phyloP scores from a whole-genome alignment of 352 stramenopile species.

The Salisapilia sapeloensis region DNA sequence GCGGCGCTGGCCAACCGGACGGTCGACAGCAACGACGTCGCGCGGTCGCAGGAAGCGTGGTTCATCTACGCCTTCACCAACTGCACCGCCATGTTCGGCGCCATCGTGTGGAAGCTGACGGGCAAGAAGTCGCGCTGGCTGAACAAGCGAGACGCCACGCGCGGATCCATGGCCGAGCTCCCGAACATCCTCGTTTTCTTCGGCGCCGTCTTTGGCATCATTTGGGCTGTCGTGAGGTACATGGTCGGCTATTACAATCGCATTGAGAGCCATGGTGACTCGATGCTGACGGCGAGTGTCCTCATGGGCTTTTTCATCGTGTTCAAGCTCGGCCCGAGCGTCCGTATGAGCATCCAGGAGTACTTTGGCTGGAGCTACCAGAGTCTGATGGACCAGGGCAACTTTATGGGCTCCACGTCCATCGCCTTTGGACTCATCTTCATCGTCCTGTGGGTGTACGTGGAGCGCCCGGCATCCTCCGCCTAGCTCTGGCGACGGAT shows the following conservation, averaged over 20 bases:
- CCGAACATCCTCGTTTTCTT: conserved; percentile 77
- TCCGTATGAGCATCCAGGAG: conserved; percentile 76
- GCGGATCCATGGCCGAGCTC: conserved; percentile 53
- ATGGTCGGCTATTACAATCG: conserved; percentile 59
- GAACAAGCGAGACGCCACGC: conserved; percentile 40
- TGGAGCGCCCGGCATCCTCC: conserved; percentile 37
- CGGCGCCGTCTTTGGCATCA: conserved; percentile 41
- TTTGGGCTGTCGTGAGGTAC: conserved; percentile 71
- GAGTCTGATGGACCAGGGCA: conserved; percentile 76
- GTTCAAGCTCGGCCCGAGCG: conserved; percentile 55
- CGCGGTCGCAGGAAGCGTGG: conserved; percentile 60
- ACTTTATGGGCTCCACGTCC: conserved; percentile 71
- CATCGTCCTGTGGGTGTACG: conserved; percentile 69
- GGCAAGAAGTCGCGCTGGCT: conserved; percentile 50
- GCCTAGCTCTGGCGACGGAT: too few relatives aligned
- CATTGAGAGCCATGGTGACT: conserved; percentile 57
- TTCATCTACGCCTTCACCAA: conserved; percentile 77
- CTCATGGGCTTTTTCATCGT: conserved; percentile 65
- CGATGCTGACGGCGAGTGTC: conserved; percentile 43
- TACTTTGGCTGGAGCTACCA: conserved; percentile 83
- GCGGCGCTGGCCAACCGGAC: conserved; percentile 55
- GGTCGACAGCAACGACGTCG: conserved; percentile 68
- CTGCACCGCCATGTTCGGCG: conserved; percentile 50
- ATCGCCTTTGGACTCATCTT: conserved; percentile 70
- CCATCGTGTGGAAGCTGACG: conserved; percentile 73